Evolutionary conservation across 768 basidiomycete genomes (phyloP), one percentile per base, ranked within the genome.

Genomic region (Tremella mesenterica): DNA sequence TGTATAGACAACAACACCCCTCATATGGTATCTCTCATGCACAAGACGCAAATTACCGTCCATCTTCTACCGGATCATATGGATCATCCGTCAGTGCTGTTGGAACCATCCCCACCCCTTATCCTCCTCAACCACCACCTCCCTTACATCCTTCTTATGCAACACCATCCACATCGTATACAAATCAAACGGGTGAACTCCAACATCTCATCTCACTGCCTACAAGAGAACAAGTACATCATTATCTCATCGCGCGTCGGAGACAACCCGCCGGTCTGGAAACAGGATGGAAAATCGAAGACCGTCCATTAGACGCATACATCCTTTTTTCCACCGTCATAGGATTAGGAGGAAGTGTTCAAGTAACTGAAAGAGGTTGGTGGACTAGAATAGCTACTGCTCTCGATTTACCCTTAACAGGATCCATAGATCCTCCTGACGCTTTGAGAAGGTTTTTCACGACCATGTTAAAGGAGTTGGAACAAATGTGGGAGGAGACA

Each of bases 401-500:
- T 7, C 33, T 65, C 3, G 44, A 44, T 4, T 51, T 65, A 2
- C 48, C 54, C 2, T 47, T 45, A 26, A 47, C 38, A 29, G 38
- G 38, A 41, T n/a, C n/a, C n/a, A n/a, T n/a, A n/a, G n/a, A n/a
- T n/a, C 47, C 12, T 13, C 41, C 8, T 34, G 30, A 13, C 38
- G 52, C 3, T 53, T 43, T 23, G 43, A 46, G 25, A 39, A 50
- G 29, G 21, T 64, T 60, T 45, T 65, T 57, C 48, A 21, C 47
- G 3, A 26, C 28, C 39, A 45, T 50, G 27, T 30, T 62, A 16
- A 57, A 59, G 12, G 60, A 56, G 3, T 41, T 65, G 25, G 64
- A 65, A 41, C 49, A 50, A 31, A n/a, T 65, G 14, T 65, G 64
- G 64, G 64, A 65, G 26, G 31, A 47, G 48, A 65, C 60, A 2